These are phyloP conservation scores for Chloranthus sessilifolius DNA, from an alignment of 164 flowering plant genomes.

Conservation along the genomic window DNA sequence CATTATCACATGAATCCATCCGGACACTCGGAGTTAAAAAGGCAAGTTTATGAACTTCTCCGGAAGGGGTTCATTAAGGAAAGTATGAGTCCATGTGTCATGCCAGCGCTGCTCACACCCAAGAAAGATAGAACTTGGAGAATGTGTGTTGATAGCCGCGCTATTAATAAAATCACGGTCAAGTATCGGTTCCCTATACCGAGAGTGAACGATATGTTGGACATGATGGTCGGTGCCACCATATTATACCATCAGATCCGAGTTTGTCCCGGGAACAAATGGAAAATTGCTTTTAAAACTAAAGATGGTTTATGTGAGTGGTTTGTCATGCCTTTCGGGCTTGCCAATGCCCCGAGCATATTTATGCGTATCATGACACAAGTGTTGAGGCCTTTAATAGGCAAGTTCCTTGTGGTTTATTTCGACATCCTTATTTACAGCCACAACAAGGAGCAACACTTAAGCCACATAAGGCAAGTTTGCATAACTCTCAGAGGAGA, in stretches of 20 bases:
- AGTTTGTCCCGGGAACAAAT: background rate
- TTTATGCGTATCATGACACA: slow-evolving; percentile 5
- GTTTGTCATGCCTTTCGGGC: slow-evolving; percentile 1
- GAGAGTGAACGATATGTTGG: slow-evolving; percentile 4
- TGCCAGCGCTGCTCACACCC: too few relatives aligned
- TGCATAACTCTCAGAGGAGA: background rate
- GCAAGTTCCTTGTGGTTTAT: slow-evolving; percentile 1
- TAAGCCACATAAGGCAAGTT: background rate
- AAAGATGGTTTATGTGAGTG: background rate
- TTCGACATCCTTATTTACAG: slow-evolving; percentile 1
- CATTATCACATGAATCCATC: too few relatives aligned
- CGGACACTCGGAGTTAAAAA: too few relatives aligned
- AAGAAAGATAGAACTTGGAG: too few relatives aligned
- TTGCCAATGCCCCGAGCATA: slow-evolving; percentile 2
- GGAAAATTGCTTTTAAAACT: slow-evolving; percentile 4
- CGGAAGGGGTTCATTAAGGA: too few relatives aligned
- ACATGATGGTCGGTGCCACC: background rate
- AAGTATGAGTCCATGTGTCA: too few relatives aligned
- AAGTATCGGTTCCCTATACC: slow-evolving; percentile 4
- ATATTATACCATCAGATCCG: slow-evolving; percentile 1
- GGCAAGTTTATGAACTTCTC: too few relatives aligned
- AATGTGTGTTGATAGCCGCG: too few relatives aligned
- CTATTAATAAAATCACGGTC: slow-evolving; percentile 5
- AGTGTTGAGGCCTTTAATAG: background rate
- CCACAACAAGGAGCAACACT: background rate